Percentiles rank a stretch among this genome's conserved stretches.
phyloP scores from a whole-genome alignment of 345 rosid species.

The Eucalyptus urophylla region DNA sequence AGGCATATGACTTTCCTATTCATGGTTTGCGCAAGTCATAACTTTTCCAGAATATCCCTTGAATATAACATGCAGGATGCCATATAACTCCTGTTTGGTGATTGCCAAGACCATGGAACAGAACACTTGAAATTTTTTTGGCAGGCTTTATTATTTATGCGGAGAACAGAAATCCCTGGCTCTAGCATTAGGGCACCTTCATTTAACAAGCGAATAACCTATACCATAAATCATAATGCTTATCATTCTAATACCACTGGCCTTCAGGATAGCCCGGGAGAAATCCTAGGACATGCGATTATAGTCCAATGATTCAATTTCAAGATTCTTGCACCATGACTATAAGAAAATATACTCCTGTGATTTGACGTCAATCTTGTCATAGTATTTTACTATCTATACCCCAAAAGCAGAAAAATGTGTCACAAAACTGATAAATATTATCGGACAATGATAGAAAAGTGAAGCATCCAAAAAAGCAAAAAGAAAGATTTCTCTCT shows the following conservation, averaged over 20 bases:
- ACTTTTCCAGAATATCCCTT: background rate
- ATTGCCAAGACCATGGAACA: constrained; percentile 67
- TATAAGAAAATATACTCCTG: background rate
- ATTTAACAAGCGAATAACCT: background rate
- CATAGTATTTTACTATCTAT: background rate
- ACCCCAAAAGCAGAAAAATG: background rate
- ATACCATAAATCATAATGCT: background rate
- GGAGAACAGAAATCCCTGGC: background rate
- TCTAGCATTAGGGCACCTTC: background rate
- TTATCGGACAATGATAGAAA: background rate
- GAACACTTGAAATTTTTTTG: background rate
- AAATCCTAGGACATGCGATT: background rate
- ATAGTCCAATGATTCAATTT: background rate
- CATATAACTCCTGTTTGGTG: constrained; percentile 55
- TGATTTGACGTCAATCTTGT: background rate
- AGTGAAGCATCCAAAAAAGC: background rate
- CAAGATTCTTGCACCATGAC: background rate
- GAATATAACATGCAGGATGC: constrained; percentile 53
- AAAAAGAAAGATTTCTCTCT: background rate
- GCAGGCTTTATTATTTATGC: background rate
- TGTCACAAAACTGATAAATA: background rate
- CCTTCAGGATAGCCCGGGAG: background rate
- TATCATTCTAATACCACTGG: background rate
- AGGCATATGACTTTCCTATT: background rate
- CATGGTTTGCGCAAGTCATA: background rate